Conservation (phyloP, 257 asterid species). For the Osmanthus fragrans region DNA sequence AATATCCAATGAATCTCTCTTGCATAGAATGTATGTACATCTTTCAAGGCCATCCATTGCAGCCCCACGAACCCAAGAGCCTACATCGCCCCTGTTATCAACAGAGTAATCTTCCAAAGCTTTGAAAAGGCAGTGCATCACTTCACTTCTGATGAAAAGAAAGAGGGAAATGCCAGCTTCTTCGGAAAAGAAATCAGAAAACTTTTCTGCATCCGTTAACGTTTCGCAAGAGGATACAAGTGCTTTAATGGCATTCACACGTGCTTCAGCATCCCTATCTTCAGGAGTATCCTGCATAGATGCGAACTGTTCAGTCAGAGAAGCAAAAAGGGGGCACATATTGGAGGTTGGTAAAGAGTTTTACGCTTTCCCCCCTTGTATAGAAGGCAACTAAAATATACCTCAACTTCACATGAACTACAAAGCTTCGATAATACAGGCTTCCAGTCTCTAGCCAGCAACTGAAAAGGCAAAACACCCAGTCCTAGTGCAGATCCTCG, state of each 20-base stretch:
- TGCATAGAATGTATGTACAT: constrained; percentile 83
- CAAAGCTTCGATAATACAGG: constrained; percentile 67
- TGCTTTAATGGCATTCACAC: constrained; percentile 87
- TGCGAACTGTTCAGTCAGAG: constrained; percentile 21
- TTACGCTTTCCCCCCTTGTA: constrained; percentile 17
- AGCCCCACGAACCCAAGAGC: constrained; percentile 99
- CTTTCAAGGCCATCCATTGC: constrained; percentile 92
- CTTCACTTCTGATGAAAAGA: constrained; percentile 63
- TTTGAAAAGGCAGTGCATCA: constrained; percentile 71
- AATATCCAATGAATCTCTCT: constrained; percentile 37
- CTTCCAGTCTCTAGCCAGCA: constrained; percentile 74
- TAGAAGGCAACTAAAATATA: constrained; percentile 37
- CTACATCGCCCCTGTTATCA: constrained; percentile 96
- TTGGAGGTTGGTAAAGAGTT: neutral
- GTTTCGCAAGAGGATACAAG: constrained; percentile 78
- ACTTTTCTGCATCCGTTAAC: constrained; percentile 48
- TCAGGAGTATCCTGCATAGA: constrained; percentile 74
- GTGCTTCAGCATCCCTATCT: constrained; percentile 92
- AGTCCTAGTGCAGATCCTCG: constrained; percentile 92
- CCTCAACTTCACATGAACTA: constrained; percentile 75
- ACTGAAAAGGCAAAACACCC: constrained; percentile 74
- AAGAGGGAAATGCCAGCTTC: constrained; percentile 55
- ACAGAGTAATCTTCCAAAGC: constrained; percentile 94
- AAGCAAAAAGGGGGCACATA: constrained; percentile 20
- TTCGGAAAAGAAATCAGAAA: constrained; percentile 42